These are phyloP conservation scores for Ashbya aceris DNA, from an alignment of 1,139 yeast genomes.

Conservation along the genomic window DNA sequence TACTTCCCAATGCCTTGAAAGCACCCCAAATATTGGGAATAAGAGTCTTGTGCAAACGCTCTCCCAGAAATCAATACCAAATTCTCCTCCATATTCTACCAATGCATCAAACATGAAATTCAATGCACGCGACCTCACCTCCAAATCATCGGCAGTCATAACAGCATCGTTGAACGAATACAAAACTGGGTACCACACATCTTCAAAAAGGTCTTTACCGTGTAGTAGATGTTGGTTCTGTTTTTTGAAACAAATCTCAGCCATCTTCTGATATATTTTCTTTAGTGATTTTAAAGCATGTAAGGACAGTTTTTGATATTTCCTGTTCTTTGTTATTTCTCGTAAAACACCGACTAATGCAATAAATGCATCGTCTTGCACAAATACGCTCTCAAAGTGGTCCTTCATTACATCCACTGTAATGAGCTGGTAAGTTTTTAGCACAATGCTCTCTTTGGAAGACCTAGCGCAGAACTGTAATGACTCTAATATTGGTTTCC, in stretches of 20 bases:
- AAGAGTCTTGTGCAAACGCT: slow-evolving; percentile 64
- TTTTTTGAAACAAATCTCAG: slow-evolving; percentile 38
- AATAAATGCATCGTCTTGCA: slow-evolving; percentile 62
- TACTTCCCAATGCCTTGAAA: slow-evolving; percentile 70
- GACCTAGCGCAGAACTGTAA: slow-evolving; percentile 37
- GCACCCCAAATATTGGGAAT: slow-evolving; percentile 82
- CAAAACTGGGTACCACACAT: slow-evolving; percentile 61
- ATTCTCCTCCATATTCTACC: slow-evolving; percentile 68
- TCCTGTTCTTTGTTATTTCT: slow-evolving; percentile 74
- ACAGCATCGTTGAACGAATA: slow-evolving; percentile 80
- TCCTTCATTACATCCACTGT: slow-evolving; percentile 49
- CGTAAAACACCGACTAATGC: slow-evolving; percentile 71
- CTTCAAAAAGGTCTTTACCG: slow-evolving; percentile 33
- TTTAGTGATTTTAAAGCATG: slow-evolving; percentile 74
- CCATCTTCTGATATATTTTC: slow-evolving; percentile 51
- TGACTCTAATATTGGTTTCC: slow-evolving; percentile 83
- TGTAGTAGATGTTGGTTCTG: slow-evolving; percentile 33
- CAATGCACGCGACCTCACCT: slow-evolving; percentile 84
- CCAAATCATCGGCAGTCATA: slow-evolving; percentile 90
- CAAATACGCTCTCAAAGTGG: slow-evolving; percentile 52
- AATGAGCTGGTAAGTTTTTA: slow-evolving; percentile 54
- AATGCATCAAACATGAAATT: slow-evolving; percentile 73
- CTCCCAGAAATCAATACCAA: slow-evolving; percentile 74
- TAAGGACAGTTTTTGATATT: slow-evolving; percentile 70
- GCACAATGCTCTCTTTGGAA: slow-evolving; percentile 45